Percentiles rank a stretch among this genome's conserved stretches.
Conservation (phyloP, 495 filamentous ascomycete genomes). For the Saxophila tyrrhenica region DNA sequence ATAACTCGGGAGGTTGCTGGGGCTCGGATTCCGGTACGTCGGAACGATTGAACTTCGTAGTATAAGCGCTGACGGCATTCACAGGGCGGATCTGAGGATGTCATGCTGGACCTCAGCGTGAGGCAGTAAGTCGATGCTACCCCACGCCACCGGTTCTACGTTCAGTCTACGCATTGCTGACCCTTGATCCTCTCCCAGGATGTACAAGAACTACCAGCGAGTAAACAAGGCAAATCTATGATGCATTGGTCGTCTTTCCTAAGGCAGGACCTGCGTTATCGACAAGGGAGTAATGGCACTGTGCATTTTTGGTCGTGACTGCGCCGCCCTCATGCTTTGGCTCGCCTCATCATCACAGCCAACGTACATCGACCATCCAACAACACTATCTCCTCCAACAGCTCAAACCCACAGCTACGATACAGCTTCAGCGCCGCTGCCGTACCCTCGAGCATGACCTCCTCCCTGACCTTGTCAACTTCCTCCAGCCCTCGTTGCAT, state of each 20-base stretch:
- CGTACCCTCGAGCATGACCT: background rate
- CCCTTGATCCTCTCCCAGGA: background rate
- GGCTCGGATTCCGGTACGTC: background rate
- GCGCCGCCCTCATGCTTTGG: no score
- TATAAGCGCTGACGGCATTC: conserved; percentile 24
- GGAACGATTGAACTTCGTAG: no score
- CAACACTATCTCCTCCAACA: background rate
- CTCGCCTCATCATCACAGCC: background rate
- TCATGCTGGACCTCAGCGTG: conserved; percentile 24
- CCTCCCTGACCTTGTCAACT: background rate
- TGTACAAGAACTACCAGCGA: conserved; percentile 3
- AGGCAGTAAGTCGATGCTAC: background rate
- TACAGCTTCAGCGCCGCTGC: background rate
- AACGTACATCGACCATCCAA: background rate
- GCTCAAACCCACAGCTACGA: background rate
- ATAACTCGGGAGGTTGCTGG: conserved; percentile 24
- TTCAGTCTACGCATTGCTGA: background rate
- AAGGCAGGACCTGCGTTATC: no score
- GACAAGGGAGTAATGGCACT: no score
- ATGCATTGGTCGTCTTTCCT: no score
- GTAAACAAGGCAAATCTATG: background rate
- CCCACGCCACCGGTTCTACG: background rate
- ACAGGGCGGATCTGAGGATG: conserved; percentile 28
- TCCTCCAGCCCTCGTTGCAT: background rate
- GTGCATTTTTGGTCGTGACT: no score